Conservation (phyloP, 73 alveolate species). For the Uronychia setigera region DNA sequence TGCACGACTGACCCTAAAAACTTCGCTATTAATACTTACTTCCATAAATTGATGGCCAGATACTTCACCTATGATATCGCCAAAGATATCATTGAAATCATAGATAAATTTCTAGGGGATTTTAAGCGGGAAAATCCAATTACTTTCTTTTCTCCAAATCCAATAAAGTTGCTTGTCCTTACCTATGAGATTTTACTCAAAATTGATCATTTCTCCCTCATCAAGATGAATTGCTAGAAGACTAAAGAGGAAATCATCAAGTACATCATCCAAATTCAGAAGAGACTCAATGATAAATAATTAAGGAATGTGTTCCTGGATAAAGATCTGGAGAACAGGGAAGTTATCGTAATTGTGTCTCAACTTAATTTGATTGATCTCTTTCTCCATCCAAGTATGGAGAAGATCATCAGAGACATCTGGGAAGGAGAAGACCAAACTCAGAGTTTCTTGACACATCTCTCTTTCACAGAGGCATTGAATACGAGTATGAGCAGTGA, state of each 20-base stretch:
- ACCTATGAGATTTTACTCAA: neutral
- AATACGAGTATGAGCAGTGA: too few species aligned
- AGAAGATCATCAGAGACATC: neutral
- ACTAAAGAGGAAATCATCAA: neutral
- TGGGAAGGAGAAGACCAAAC: slow-evolving; percentile 1
- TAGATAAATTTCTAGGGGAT: neutral
- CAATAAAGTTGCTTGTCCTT: neutral
- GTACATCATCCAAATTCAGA: neutral
- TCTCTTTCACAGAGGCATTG: neutral
- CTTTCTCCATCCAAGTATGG: neutral
- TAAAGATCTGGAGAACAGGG: neutral
- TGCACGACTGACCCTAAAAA: neutral
- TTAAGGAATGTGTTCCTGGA: neutral
- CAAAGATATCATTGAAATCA: neutral
- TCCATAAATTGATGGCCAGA: neutral
- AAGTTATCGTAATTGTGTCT: neutral
- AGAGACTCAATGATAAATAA: neutral
- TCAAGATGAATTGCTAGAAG: neutral
- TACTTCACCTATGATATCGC: neutral
- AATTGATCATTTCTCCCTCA: neutral
- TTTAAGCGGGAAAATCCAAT: neutral
- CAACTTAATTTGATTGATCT: neutral
- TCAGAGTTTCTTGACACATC: neutral
- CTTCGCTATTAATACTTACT: neutral
- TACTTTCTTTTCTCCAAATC: neutral